Conservation (phyloP, 768 basidiomycete genomes). For the Grammothele lineata region DNA sequence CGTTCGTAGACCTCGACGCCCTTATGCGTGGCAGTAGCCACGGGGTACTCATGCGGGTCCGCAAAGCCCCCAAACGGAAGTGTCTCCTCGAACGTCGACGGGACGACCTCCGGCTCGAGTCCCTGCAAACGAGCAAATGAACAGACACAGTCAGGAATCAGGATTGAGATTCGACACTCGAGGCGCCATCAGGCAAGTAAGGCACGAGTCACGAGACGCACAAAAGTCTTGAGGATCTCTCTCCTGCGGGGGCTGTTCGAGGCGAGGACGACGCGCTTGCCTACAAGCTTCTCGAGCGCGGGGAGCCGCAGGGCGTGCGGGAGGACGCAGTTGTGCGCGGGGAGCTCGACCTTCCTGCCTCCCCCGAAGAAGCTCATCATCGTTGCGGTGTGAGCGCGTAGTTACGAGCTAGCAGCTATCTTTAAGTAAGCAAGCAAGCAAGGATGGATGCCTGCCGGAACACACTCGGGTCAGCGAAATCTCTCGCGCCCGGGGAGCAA, state of each 20-base stretch:
- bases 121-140: conserved; percentile 39
- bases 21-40: conserved; percentile 73
- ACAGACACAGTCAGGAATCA: neutral
- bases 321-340: conserved; percentile 49
- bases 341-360: conserved; percentile 17
- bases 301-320: conserved; percentile 61
- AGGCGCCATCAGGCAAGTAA: neutral
- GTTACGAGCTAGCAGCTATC: no score
- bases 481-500: no score
- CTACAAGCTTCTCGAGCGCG: conserved; percentile 58
- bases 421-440: no score
- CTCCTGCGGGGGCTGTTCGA: conserved; percentile 83
- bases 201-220: conserved; percentile 44
- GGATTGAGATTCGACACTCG: neutral
- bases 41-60: conserved; percentile 69
- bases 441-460: no score
- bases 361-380: conserved; percentile 23
- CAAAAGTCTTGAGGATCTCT: conserved; percentile 76
- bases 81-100: conserved; percentile 80
- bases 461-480: no score
- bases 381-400: neutral
- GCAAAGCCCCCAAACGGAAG: conserved; percentile 63
- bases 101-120: conserved; percentile 63
- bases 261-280: conserved; percentile 80
- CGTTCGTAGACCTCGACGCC: conserved; percentile 84